Percentiles rank a stretch among this genome's conserved stretches.
phyloP scores from a whole-genome alignment of 2,329 filamentous ascomycete genomes.

The Phoma sp. region DNA sequence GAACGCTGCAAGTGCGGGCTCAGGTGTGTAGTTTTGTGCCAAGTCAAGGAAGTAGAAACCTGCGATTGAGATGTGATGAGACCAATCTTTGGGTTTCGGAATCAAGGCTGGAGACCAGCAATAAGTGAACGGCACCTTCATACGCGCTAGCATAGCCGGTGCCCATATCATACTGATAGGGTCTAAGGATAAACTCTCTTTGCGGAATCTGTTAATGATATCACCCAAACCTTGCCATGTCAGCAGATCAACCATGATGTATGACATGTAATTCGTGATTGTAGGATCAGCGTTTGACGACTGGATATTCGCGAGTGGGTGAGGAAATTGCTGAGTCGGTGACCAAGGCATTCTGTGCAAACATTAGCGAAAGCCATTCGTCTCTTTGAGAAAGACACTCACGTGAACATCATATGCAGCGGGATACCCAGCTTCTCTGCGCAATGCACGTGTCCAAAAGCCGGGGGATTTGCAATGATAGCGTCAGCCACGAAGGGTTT shows the following conservation, averaged over 20 bases:
- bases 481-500: constrained; percentile 81
- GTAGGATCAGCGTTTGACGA: constrained; percentile 75
- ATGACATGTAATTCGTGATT: constrained; percentile 83
- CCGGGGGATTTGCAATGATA: constrained; percentile 80
- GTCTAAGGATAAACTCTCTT: constrained; percentile 75
- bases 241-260: constrained; percentile 86
- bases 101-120: constrained; percentile 67
- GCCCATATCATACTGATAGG: constrained; percentile 81
- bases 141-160: constrained; percentile 75
- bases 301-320: constrained; percentile 83
- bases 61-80: constrained; percentile 48
- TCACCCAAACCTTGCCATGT: constrained; percentile 93
- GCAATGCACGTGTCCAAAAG: constrained; percentile 76
- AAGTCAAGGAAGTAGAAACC: constrained; percentile 51
- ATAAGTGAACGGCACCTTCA: constrained; percentile 85
- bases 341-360: constrained; percentile 76
- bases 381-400: not conserved
- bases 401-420: constrained; percentile 85
- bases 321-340: constrained; percentile 82
- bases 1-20: constrained; percentile 48
- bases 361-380: not conserved
- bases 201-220: constrained; percentile 85
- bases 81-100: constrained; percentile 56
- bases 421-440: constrained; percentile 78
- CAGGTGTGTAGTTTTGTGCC: constrained; percentile 48